These are phyloP conservation scores for Pterothamnion heteromorphum DNA, from an alignment of 31 red algal genomes.

Conservation along the genomic window DNA sequence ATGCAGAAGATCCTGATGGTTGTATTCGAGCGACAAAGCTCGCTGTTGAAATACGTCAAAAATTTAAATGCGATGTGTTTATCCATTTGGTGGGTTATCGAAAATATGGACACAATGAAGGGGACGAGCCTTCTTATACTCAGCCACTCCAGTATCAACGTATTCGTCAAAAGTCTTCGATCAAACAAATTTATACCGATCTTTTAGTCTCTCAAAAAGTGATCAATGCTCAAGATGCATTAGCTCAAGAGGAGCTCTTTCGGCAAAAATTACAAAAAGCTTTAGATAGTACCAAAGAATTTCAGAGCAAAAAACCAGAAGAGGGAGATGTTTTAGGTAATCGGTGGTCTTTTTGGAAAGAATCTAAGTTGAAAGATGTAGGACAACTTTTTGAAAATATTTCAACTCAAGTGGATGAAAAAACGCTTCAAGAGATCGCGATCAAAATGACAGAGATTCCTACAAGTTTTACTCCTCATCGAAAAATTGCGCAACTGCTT, in stretches of 20 bases:
- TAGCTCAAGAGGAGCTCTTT: background rate
- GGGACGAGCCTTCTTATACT: constrained; percentile 94
- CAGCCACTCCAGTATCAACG: constrained; percentile 95
- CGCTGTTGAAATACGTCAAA: constrained; percentile 95
- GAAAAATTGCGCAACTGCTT: constrained; percentile 70
- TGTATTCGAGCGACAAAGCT: constrained; percentile 80
- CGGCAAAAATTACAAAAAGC: constrained; percentile 53
- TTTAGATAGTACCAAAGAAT: constrained; percentile 60
- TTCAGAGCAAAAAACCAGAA: constrained; percentile 73
- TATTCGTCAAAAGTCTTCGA: constrained; percentile 75
- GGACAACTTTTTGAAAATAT: constrained; percentile 54
- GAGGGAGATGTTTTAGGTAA: constrained; percentile 88
- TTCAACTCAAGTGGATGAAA: constrained; percentile 68
- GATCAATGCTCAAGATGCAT: constrained; percentile 30
- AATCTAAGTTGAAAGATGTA: constrained; percentile 87
- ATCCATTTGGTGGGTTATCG: constrained; percentile 96
- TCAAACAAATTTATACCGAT: constrained; percentile 64
- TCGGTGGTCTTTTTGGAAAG: too few relatives aligned
- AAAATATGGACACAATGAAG: constrained; percentile 95
- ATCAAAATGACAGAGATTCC: constrained; percentile 66
- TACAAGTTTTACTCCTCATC: constrained; percentile 78
- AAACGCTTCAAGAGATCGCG: constrained; percentile 71
- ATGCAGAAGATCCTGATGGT: constrained; percentile 86
- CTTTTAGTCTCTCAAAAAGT: constrained; percentile 73
- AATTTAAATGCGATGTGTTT: constrained; percentile 92